These are phyloP conservation scores for Penicilliopsis zonata DNA, from an alignment of 495 filamentous ascomycete genomes.

Conservation along the genomic window DNA sequence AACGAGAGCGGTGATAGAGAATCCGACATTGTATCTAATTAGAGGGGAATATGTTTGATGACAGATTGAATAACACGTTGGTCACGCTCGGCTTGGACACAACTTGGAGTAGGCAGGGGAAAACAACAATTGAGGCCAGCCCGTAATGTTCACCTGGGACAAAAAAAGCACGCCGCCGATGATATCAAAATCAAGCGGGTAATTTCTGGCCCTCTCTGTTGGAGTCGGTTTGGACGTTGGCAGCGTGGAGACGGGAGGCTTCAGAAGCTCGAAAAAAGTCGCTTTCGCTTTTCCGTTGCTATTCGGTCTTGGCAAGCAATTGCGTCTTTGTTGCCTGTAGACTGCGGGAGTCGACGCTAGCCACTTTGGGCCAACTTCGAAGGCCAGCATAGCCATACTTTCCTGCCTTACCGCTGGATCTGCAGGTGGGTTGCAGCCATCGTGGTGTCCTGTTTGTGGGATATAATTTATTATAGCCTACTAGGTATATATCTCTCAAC, in stretches of 20 bases:
- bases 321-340: constrained; percentile 22
- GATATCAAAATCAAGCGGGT: constrained; percentile 4
- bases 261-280: constrained; percentile 17
- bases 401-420: too few relatives aligned
- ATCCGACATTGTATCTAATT: constrained; percentile 27
- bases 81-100: constrained; percentile 16
- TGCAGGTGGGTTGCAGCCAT: too few relatives aligned
- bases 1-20: constrained; percentile 47
- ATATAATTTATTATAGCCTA: too few relatives aligned
- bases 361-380: constrained; percentile 11
- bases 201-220: constrained; percentile 14
- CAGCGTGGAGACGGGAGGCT: constrained; percentile 2
- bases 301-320: background rate
- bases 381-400: too few relatives aligned
- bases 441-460: too few relatives aligned
- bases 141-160: constrained; percentile 12
- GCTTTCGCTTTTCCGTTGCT: constrained; percentile 12
- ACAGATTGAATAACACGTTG: constrained; percentile 7
- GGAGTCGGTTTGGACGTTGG: constrained; percentile 3
- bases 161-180: constrained; percentile 9
- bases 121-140: constrained; percentile 22
- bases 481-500: too few relatives aligned
- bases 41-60: constrained; percentile 1
- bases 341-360: constrained; percentile 15
- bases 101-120: constrained; percentile 4